A percentile compares a stretch with the other conserved stretches of the same genome.
These are phyloP conservation scores for Globisporangium mamillatum DNA, from an alignment of 352 stramenopile genomes.

Conservation along the genomic window DNA sequence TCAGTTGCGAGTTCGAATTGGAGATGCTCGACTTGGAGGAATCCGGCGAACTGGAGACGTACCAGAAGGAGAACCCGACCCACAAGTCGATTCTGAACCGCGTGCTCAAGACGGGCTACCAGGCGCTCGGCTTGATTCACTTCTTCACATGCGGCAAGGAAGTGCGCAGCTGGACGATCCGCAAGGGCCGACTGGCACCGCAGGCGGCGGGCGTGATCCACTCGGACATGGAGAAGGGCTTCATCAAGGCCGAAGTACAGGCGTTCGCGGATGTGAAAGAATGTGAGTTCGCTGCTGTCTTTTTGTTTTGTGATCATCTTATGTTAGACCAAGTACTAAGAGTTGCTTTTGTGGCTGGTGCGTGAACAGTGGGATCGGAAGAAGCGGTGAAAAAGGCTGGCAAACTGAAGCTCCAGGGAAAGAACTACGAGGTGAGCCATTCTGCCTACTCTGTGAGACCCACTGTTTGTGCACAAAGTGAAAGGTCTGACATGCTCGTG, in stretches of 20 bases:
- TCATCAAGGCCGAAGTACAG: conserved; percentile 96
- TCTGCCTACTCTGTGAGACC: background rate
- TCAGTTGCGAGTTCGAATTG: conserved; percentile 98
- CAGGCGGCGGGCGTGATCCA: conserved; percentile 99
- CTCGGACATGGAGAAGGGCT: conserved; percentile 99
- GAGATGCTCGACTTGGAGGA: conserved; percentile 85
- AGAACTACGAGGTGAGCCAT: conserved; percentile 81
- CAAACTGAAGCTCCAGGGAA: conserved; percentile 88
- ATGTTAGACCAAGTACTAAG: background rate
- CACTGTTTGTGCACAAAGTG: background rate
- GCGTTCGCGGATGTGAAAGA: conserved; percentile 89
- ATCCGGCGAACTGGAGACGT: conserved; percentile 46
- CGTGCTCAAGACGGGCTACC: conserved; percentile 97
- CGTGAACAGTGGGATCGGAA: conserved; percentile 64
- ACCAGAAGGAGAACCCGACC: conserved; percentile 91
- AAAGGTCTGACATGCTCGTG: background rate
- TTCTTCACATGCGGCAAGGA: conserved; percentile 99
- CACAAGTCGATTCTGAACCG: conserved; percentile 93
- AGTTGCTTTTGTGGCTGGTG: background rate
- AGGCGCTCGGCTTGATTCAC: conserved; percentile 97
- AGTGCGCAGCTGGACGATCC: conserved; percentile 99
- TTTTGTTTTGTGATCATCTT: background rate
- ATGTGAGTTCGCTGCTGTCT: conserved; percentile 45
- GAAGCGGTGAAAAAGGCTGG: conserved; percentile 88
- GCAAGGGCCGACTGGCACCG: conserved; percentile 94